phyloP scores from a whole-genome alignment of 257 asterid genomes.

The Catharanthus roseus region DNA sequence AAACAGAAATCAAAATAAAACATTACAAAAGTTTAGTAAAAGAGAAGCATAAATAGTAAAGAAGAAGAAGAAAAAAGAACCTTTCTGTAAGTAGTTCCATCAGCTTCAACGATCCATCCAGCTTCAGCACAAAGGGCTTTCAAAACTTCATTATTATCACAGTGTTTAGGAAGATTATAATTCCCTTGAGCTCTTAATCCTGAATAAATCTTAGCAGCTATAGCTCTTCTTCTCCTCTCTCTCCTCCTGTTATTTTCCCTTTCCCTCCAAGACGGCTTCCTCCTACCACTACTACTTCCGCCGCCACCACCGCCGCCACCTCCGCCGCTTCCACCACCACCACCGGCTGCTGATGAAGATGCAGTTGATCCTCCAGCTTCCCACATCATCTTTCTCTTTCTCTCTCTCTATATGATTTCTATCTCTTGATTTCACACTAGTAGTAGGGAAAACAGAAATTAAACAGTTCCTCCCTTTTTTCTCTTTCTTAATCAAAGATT shows the following conservation, averaged over 20 bases:
- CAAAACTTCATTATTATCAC: conserved; percentile 89
- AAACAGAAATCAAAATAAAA: background rate
- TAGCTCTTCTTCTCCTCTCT: conserved; percentile 90
- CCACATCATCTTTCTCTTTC: conserved; percentile 62
- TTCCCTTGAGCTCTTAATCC: conserved; percentile 97
- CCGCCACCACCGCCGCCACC: conserved; percentile 15
- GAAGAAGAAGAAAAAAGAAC: conserved; percentile 22
- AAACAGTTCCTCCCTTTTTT: conserved; percentile 13
- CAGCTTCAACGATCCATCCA: conserved; percentile 94
- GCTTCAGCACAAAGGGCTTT: conserved; percentile 95
- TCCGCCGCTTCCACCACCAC: conserved; percentile 17
- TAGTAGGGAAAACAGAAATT: too few species aligned
- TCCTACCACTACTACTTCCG: conserved; percentile 48
- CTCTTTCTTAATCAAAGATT: conserved; percentile 1
- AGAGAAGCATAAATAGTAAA: too few species aligned
- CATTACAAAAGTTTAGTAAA: too few species aligned
- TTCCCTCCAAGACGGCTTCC: conserved; percentile 96
- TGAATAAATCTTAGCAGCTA: conserved; percentile 86
- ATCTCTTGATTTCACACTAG: conserved; percentile 5
- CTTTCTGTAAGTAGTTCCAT: conserved; percentile 96
- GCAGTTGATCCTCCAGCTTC: conserved; percentile 78
- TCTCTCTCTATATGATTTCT: conserved; percentile 4
- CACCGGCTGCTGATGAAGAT: conserved; percentile 46
- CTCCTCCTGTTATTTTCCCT: conserved; percentile 95
- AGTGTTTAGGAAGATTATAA: conserved; percentile 85